Percentiles rank a stretch among this genome's conserved stretches.
These are phyloP conservation scores for Hapsidospora chrysogenum DNA, from an alignment of 495 filamentous ascomycete genomes.

Conservation along the genomic window DNA sequence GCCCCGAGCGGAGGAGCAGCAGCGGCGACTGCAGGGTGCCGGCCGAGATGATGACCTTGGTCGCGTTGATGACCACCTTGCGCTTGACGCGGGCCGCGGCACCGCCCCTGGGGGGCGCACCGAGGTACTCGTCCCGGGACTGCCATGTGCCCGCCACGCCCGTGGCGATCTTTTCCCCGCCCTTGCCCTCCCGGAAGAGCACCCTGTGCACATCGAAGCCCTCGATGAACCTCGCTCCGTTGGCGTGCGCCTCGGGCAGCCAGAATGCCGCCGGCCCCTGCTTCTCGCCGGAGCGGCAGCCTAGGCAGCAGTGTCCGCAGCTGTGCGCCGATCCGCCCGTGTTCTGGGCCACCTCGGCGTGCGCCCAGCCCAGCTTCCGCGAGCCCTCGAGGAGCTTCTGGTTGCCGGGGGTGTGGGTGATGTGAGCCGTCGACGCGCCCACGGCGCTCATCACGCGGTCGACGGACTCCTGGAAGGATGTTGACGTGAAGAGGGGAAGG, in stretches of 20 bases:
- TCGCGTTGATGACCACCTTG: conserved; percentile 62
- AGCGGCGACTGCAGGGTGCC: conserved; percentile 63
- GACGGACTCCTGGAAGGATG: conserved; percentile 60
- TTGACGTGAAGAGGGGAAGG: conserved; percentile 61
- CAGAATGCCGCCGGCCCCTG: conserved; percentile 63
- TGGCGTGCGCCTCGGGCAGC: conserved; percentile 57
- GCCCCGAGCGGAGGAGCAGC: conserved; percentile 54
- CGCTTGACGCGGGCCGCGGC: conserved; percentile 26
- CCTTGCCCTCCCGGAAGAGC: conserved; percentile 41
- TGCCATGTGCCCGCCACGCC: conserved; percentile 62
- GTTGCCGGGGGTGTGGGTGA: conserved; percentile 57
- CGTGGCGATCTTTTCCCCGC: conserved; percentile 41
- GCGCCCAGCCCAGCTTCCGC: conserved; percentile 54
- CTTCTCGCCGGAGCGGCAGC: conserved; percentile 57
- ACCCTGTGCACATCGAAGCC: conserved; percentile 54
- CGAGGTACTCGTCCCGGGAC: conserved; percentile 45
- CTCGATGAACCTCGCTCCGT: conserved; percentile 66
- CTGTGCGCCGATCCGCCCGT: conserved; percentile 51
- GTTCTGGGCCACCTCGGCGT: conserved; percentile 63
- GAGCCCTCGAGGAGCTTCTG: conserved; percentile 56
- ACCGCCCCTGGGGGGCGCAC: conserved; percentile 30
- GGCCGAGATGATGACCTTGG: conserved; percentile 61
- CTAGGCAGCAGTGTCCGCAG: conserved; percentile 64
- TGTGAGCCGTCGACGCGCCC: conserved; percentile 51
- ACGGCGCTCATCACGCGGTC: conserved; percentile 47